phyloP scores from a whole-genome alignment of 495 filamentous ascomycete species.

The Amniculicola lignicola region DNA sequence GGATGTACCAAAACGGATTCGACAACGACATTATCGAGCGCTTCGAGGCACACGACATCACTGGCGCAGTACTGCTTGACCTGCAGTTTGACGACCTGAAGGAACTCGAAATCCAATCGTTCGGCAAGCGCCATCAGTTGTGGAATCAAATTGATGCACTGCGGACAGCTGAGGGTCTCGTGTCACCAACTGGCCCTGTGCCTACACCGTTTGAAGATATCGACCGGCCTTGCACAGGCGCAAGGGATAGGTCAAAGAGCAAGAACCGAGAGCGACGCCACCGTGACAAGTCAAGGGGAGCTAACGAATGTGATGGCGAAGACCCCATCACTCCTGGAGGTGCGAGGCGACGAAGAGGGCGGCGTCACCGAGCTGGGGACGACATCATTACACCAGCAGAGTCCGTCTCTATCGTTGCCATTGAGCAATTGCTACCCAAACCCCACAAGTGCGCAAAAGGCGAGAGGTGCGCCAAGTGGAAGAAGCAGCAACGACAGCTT shows the following conservation, averaged over 20 bases:
- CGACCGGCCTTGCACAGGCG: constrained; percentile 40
- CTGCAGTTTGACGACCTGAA: constrained; percentile 92
- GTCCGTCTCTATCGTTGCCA: constrained; percentile 86
- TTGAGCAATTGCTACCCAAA: constrained; percentile 83
- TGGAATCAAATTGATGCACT: constrained; percentile 81
- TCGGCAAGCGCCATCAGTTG: constrained; percentile 80
- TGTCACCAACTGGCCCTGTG: constrained; percentile 51
- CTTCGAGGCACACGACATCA: constrained; percentile 88
- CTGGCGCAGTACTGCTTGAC: constrained; percentile 74
- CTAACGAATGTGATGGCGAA: constrained; percentile 37
- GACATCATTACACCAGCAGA: constrained; percentile 71
- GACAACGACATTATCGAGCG: constrained; percentile 72
- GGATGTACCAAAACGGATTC: constrained; percentile 71
- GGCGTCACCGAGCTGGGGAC: constrained; percentile 49
- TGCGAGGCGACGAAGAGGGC: constrained; percentile 46
- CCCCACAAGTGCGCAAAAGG: constrained; percentile 86
- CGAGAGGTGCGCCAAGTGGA: constrained; percentile 79
- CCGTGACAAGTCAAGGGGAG: constrained; percentile 26
- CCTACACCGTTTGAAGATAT: constrained; percentile 44
- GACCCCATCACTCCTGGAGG: constrained; percentile 41
- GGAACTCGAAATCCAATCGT: constrained; percentile 88
- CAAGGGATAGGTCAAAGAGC: constrained; percentile 29
- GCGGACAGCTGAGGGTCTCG: constrained; percentile 45
- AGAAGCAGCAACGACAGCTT: constrained; percentile 67
- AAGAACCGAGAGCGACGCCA: constrained; percentile 30